Conservation (phyloP, 106 monocot species). For the Dioscorea dumetorum region DNA sequence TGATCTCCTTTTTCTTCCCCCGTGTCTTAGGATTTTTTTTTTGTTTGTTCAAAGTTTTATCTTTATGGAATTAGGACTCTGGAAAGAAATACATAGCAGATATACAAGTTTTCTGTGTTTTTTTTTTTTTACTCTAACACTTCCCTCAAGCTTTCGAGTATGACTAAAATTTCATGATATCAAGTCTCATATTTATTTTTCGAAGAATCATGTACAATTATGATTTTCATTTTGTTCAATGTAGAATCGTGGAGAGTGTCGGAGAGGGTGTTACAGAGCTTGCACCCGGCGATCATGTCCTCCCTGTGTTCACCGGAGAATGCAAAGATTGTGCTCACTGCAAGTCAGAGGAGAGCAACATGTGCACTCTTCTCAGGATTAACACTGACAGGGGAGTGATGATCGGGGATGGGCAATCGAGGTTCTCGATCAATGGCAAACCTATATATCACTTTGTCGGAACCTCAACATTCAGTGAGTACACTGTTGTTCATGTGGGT, state of each 20-base stretch:
- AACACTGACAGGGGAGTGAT: constrained; percentile 11
- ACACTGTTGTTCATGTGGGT: constrained; percentile 9
- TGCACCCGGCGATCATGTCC: neutral
- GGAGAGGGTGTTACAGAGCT: constrained; percentile 8
- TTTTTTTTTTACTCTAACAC: too few relatives aligned
- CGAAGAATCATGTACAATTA: too few relatives aligned
- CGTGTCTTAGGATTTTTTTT: too few relatives aligned
- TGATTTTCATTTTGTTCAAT: too few relatives aligned
- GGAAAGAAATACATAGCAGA: too few relatives aligned
- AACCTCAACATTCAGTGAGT: constrained; percentile 10
- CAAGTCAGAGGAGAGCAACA: constrained; percentile 9
- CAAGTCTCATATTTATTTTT: too few relatives aligned
- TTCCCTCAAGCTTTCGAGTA: too few relatives aligned
- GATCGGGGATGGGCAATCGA: constrained; percentile 3
- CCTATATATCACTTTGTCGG: constrained; percentile 8
- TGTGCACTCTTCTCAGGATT: constrained; percentile 3
- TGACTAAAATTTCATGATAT: too few relatives aligned
- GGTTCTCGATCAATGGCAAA: constrained; percentile 9
- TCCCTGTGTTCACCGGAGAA: constrained; percentile 13
- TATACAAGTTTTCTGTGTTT: too few relatives aligned
- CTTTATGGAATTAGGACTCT: too few relatives aligned
- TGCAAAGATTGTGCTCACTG: constrained; percentile 4
- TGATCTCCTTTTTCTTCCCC: too few relatives aligned
- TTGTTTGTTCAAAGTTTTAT: too few relatives aligned
- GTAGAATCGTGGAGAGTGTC: constrained; percentile 7